phyloP scores from a whole-genome alignment of 1,139 yeast genomes.

The Kluyveromyces sp. region DNA sequence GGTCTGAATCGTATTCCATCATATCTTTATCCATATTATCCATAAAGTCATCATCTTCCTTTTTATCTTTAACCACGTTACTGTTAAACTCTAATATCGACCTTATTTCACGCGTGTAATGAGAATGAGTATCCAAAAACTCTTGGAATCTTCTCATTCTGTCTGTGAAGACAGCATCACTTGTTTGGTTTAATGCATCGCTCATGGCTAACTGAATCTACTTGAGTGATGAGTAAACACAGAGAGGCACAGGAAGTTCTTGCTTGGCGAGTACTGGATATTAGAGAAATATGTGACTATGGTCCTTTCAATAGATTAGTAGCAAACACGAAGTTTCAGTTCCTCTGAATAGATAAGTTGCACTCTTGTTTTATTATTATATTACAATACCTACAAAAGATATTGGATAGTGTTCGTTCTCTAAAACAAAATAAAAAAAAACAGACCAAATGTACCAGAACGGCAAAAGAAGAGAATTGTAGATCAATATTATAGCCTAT shows the following conservation, averaged over 20 bases:
- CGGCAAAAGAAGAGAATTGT: neutral
- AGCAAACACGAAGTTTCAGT: no score
- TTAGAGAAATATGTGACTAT: no score
- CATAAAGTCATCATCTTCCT: conserved; percentile 8
- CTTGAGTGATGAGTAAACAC: no score
- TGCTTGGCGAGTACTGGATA: no score
- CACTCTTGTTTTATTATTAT: no score
- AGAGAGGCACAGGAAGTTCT: no score
- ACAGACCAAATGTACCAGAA: neutral
- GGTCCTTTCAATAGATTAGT: no score
- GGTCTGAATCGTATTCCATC: conserved; percentile 23
- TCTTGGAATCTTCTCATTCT: conserved; percentile 86
- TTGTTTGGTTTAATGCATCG: conserved; percentile 19
- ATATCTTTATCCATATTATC: conserved; percentile 7
- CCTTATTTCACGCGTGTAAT: conserved; percentile 62
- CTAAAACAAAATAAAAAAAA: no score
- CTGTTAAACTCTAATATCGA: conserved; percentile 31
- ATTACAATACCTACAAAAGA: no score
- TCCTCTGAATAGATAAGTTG: no score
- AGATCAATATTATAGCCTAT: neutral
- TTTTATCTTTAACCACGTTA: conserved; percentile 7
- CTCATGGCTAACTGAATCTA: neutral
- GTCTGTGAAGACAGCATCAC: conserved; percentile 54
- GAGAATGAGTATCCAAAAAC: conserved; percentile 60
- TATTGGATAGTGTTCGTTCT: no score